Evolutionary conservation across 1,284 basidiomycete genomes (phyloP).

Genomic region (Ceratobasidium sp.): DNA sequence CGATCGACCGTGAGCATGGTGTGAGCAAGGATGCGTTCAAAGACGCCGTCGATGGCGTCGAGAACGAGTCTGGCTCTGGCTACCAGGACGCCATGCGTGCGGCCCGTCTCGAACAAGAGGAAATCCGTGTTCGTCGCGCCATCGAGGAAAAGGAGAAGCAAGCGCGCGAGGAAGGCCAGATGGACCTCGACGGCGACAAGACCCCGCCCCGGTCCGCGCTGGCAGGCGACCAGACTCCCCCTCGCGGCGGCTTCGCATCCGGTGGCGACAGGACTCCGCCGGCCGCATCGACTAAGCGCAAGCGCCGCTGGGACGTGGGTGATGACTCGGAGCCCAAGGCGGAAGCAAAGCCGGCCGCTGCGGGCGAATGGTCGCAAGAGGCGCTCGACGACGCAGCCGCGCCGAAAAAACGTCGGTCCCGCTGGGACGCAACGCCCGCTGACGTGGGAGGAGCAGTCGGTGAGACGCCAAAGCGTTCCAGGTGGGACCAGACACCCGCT

Average conservation of each 20-base stretch:
- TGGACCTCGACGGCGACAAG: conserved; percentile 79
- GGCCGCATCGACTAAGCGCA: conserved; percentile 74
- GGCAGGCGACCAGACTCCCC: conserved; percentile 53
- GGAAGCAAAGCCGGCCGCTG: conserved; percentile 69
- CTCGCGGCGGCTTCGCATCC: conserved; percentile 46
- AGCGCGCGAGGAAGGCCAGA: conserved; percentile 85
- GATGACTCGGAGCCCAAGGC: conserved; percentile 34
- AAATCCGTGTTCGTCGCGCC: conserved; percentile 84
- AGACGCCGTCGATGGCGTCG: conserved; percentile 69
- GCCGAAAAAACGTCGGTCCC: conserved; percentile 91
- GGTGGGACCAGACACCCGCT: conserved; percentile 92
- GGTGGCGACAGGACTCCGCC: conserved; percentile 57
- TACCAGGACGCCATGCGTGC: conserved; percentile 98
- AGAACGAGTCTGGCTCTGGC: conserved; percentile 80
- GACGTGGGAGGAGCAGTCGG: conserved; percentile 63
- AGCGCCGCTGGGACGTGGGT: conserved; percentile 88
- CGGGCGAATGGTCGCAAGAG: conserved; percentile 79
- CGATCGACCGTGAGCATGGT: conserved; percentile 65
- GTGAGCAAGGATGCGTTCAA: conserved; percentile 82
- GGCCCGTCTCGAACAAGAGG: conserved; percentile 93
- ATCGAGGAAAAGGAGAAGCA: conserved; percentile 89
- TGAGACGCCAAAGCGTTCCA: conserved; percentile 84
- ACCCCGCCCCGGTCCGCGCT: conserved; percentile 72
- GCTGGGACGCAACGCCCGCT: conserved; percentile 93
- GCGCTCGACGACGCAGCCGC: conserved; percentile 75